phyloP scores from a whole-genome alignment of 164 flowering plant genomes.

The Tetrastigma voinierianum region DNA sequence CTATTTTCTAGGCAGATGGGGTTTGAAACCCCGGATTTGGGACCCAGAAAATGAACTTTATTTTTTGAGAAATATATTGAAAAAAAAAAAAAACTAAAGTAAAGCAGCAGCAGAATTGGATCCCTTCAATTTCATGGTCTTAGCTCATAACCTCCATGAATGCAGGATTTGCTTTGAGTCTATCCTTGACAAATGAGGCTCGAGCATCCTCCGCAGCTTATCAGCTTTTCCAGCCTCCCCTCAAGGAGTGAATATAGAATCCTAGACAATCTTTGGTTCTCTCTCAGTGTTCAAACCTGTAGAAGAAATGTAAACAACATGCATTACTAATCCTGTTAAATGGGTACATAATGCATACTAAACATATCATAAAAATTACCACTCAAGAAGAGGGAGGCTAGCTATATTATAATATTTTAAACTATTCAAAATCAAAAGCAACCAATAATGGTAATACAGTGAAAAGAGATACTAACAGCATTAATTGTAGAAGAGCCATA shows the following conservation, averaged over 20 bases:
- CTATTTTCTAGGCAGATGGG: neutral
- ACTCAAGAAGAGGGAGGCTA: too few relatives aligned
- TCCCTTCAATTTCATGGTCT: slow-evolving; percentile 33
- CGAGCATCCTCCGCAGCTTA: slow-evolving; percentile 74
- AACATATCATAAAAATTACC: too few relatives aligned
- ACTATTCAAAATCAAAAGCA: too few relatives aligned
- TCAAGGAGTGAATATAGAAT: slow-evolving; percentile 74
- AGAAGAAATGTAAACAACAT: neutral
- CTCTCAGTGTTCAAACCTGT: slow-evolving; percentile 97
- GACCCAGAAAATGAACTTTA: neutral
- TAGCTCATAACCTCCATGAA: slow-evolving; percentile 84
- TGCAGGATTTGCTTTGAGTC: slow-evolving; percentile 72
- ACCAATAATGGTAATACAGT: too few relatives aligned
- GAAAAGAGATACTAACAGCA: too few relatives aligned
- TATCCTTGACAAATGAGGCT: slow-evolving; percentile 61
- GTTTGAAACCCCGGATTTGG: neutral
- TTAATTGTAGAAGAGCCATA: too few relatives aligned
- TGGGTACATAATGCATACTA: too few relatives aligned
- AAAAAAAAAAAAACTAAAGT: slow-evolving; percentile 8
- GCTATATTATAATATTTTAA: too few relatives aligned
- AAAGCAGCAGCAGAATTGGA: slow-evolving; percentile 21
- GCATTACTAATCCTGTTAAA: too few relatives aligned
- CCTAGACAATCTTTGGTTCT: slow-evolving; percentile 93
- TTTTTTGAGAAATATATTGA: neutral
- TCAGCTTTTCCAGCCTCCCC: slow-evolving; percentile 89